Evolutionary conservation across 352 stramenopile genomes (phyloP).

Genomic region (Globisporangium abappressorium): DNA sequence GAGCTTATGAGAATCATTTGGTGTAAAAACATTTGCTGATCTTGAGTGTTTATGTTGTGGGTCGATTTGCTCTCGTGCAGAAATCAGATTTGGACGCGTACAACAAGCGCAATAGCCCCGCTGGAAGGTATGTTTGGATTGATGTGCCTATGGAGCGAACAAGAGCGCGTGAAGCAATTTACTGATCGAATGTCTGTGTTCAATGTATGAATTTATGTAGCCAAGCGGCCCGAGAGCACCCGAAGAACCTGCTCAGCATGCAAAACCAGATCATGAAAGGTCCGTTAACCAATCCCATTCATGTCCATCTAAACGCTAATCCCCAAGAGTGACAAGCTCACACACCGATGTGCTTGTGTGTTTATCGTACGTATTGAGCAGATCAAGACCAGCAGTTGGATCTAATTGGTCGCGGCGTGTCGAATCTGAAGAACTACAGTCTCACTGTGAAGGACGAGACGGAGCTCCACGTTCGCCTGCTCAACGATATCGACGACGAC

Average conservation of each 20-base stretch:
- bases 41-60: not conserved
- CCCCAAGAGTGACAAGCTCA: not conserved
- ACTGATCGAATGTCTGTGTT: not conserved
- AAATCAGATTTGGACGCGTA: constrained; percentile 74
- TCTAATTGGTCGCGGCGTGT: constrained; percentile 75
- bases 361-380: constrained; percentile 12
- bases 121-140: constrained; percentile 9
- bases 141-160: not conserved
- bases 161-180: not conserved
- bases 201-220: constrained; percentile 1
- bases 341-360: not conserved
- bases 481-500: constrained; percentile 88
- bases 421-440: constrained; percentile 85
- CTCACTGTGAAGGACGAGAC: constrained; percentile 88
- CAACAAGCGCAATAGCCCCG: constrained; percentile 49
- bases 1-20: not conserved
- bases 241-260: constrained; percentile 66
- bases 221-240: constrained; percentile 32
- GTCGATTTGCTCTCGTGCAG: constrained; percentile 20
- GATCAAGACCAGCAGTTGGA: constrained; percentile 87
- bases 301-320: not conserved
- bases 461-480: constrained; percentile 83
- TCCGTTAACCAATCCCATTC: constrained; percentile 5
- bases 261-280: constrained; percentile 90
- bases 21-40: not conserved